Conservation (phyloP, 768 basidiomycete species). For the Gymnopilus dilepis region DNA sequence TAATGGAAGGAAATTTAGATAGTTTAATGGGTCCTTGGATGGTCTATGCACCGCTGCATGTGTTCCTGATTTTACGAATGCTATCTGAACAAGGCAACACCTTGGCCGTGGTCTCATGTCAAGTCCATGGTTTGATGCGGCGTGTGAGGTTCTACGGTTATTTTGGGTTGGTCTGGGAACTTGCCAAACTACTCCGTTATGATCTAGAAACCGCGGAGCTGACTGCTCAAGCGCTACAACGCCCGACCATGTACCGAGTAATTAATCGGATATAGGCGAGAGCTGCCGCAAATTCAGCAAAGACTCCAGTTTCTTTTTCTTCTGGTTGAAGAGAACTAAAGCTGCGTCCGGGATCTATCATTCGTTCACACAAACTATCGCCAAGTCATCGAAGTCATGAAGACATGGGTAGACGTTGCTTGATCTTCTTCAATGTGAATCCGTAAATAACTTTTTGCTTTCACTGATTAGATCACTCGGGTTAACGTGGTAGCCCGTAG, state of each 20-base stretch:
- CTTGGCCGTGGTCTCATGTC: neutral
- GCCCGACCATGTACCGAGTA: neutral
- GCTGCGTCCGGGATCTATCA: neutral
- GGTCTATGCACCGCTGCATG: neutral
- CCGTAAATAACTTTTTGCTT: neutral
- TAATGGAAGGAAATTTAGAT: too few relatives aligned
- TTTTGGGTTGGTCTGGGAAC: neutral
- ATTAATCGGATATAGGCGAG: neutral
- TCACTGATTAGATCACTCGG: neutral
- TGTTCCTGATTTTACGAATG: too few relatives aligned
- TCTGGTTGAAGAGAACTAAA: too few relatives aligned
- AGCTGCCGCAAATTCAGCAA: neutral
- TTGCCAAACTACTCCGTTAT: neutral
- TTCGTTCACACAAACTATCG: neutral
- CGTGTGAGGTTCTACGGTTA: neutral
- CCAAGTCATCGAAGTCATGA: neutral
- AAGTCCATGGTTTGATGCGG: neutral
- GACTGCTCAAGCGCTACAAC: neutral
- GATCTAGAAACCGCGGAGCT: neutral
- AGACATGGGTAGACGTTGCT: neutral
- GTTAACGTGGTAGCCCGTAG: neutral
- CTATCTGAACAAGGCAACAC: neutral
- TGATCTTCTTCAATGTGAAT: neutral
- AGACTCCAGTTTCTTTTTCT: too few relatives aligned
- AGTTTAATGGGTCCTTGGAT: too few relatives aligned